These are phyloP conservation scores for Otatea glauca DNA, from an alignment of 176 grass and related monocot genomes.

Conservation along the genomic window DNA sequence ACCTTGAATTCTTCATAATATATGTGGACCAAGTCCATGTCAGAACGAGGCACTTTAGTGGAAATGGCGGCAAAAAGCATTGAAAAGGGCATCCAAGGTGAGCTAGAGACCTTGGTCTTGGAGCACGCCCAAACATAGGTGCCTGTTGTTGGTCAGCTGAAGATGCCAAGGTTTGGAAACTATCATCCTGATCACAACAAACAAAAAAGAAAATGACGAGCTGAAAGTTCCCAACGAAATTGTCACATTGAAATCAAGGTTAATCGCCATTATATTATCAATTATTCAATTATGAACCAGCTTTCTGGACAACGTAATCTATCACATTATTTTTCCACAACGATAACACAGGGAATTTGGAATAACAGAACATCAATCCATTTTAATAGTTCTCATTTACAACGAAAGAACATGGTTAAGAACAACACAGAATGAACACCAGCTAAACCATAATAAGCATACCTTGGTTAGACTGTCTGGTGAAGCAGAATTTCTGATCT, in stretches of 20 bases:
- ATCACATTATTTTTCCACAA: not conserved
- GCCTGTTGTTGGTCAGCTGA: conserved; percentile 31
- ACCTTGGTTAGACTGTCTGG: conserved; percentile 57
- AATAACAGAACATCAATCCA: conserved; percentile 3
- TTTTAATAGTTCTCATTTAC: conserved; percentile 20
- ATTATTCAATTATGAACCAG: conserved; percentile 4
- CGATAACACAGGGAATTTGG: not conserved
- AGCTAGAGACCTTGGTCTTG: conserved; percentile 42
- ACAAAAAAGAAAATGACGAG: conserved; percentile 20
- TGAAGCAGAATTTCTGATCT: conserved; percentile 54
- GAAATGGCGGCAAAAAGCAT: conserved; percentile 87
- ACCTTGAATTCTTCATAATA: conserved; percentile 86
- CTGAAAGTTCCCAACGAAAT: not conserved
- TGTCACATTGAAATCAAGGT: conserved; percentile 4
- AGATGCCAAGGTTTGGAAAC: conserved; percentile 19
- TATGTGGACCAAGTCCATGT: conserved; percentile 64
- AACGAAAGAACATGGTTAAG: not conserved
- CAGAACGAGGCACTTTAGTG: conserved; percentile 64
- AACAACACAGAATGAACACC: not conserved
- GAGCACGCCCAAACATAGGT: conserved; percentile 39
- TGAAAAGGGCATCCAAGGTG: conserved; percentile 87
- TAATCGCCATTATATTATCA: not conserved
- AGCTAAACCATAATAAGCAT: conserved; percentile 32
- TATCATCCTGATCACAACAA: conserved; percentile 40
- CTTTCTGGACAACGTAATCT: not conserved